Conservation (phyloP, 2,329 filamentous ascomycete species). For the Rhytidhysteron rufulum region DNA sequence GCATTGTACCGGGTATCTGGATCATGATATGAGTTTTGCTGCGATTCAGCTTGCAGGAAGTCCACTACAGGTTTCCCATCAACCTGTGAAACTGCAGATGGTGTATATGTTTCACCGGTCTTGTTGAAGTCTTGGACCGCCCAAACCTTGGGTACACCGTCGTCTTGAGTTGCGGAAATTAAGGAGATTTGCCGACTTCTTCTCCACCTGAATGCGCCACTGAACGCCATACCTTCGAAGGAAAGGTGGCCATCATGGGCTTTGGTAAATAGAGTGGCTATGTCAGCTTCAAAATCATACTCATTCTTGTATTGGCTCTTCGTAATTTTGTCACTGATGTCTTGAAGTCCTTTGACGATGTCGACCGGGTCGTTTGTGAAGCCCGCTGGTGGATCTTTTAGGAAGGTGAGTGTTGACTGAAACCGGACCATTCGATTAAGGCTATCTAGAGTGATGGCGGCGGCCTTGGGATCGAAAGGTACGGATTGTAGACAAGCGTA, state of each 20-base stretch:
- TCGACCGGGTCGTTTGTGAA: conserved; percentile 38
- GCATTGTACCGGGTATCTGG: conserved; percentile 40
- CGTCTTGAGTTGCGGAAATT: conserved; percentile 29
- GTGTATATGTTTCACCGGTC: conserved; percentile 9
- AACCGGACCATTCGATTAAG: conserved; percentile 36
- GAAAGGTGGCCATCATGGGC: conserved; percentile 35
- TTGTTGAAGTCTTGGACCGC: conserved; percentile 17
- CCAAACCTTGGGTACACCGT: conserved; percentile 28
- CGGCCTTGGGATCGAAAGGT: conserved; percentile 24
- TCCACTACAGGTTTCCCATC: conserved; percentile 31
- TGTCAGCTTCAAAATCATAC: conserved; percentile 40
- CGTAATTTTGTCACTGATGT: conserved; percentile 29
- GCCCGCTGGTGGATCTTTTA: conserved; percentile 35
- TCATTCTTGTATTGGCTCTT: conserved; percentile 34
- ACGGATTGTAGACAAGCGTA: conserved; percentile 35
- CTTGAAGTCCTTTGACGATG: conserved; percentile 32
- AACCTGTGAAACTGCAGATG: conserved; percentile 36
- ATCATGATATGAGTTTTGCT: conserved; percentile 33
- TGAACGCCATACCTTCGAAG: conserved; percentile 32
- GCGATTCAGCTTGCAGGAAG: conserved; percentile 31
- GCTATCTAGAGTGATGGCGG: conserved; percentile 22
- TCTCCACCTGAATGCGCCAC: conserved; percentile 33
- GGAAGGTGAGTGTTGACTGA: conserved; percentile 38
- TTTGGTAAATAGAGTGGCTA: conserved; percentile 26
- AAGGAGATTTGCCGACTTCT: conserved; percentile 25